Conservation (phyloP, 2,329 filamentous ascomycete species). For the Neurospora sp. region DNA sequence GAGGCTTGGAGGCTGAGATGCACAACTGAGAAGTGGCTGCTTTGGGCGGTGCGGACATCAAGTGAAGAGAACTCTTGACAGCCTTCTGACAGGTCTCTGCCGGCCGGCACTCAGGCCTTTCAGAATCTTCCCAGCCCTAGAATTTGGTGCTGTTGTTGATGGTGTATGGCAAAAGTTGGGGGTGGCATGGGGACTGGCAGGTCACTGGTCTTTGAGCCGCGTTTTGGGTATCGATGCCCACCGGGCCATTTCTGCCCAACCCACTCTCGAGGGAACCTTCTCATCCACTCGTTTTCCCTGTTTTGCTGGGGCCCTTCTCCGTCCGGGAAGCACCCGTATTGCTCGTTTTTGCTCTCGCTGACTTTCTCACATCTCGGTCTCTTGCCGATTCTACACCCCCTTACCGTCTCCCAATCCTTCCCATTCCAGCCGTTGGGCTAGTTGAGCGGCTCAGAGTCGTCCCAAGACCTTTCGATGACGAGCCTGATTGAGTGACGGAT, state of each 20-base stretch:
- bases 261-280: slow-evolving; percentile 14
- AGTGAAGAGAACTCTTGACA: neutral
- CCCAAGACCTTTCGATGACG: neutral
- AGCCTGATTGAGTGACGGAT: neutral
- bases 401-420: slow-evolving; percentile 3
- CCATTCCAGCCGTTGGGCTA: neutral
- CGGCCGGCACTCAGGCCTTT: neutral
- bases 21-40: neutral
- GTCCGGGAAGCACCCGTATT: slow-evolving; percentile 7
- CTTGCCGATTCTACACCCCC: neutral
- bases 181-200: slow-evolving; percentile 4
- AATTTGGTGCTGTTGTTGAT: neutral
- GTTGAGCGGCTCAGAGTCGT: neutral
- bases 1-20: neutral
- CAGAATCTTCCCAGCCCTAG: neutral
- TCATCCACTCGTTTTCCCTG: slow-evolving; percentile 6
- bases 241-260: slow-evolving; percentile 22
- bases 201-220: slow-evolving; percentile 13
- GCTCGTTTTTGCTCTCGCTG: neutral
- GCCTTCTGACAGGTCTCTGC: neutral
- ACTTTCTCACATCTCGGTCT: neutral
- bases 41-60: neutral
- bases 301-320: slow-evolving; percentile 5
- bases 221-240: slow-evolving; percentile 23
- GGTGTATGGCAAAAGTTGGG: neutral